phyloP scores from a whole-genome alignment of 345 rosid species.

The Trapa bicornis region DNA sequence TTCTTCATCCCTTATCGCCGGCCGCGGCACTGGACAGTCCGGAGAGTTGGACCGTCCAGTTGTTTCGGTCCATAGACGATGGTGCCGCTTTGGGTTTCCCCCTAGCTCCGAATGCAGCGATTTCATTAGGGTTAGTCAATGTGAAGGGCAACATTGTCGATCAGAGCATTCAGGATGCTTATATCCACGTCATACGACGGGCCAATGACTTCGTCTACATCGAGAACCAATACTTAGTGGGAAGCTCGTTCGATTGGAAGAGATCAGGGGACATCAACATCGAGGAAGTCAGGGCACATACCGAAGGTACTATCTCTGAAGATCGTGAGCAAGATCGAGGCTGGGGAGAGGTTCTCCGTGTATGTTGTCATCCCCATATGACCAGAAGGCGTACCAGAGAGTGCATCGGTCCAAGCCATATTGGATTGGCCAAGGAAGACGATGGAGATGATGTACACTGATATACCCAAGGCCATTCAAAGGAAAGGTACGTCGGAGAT shows the following conservation, averaged over 20 bases:
- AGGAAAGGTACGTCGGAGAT: too few species aligned
- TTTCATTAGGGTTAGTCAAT: conserved; percentile 31
- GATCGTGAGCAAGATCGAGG: too few species aligned
- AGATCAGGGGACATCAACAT: too few species aligned
- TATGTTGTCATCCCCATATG: too few species aligned
- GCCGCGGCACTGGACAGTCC: conserved; percentile 8
- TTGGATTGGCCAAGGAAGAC: conserved; percentile 87
- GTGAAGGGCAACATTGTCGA: conserved; percentile 54
- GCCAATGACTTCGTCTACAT: too few species aligned
- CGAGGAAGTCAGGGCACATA: too few species aligned
- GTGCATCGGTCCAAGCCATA: conserved; percentile 50
- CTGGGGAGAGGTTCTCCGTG: too few species aligned
- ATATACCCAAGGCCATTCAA: conserved; percentile 5
- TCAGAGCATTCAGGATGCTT: conserved; percentile 75
- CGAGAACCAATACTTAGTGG: too few species aligned
- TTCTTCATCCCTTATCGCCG: conserved; percentile 21
- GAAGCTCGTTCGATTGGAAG: too few species aligned
- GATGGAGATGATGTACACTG: conserved; percentile 80
- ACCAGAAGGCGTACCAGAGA: too few species aligned
- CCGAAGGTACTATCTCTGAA: too few species aligned
- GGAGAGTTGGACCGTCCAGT: conserved; percentile 53
- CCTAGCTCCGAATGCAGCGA: conserved; percentile 16
- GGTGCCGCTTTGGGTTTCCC: conserved; percentile 31
- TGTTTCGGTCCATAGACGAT: conserved; percentile 60
- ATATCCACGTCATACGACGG: conserved; percentile 29